Conservation (phyloP, 495 filamentous ascomycete species). For the Penicillium fimorum region DNA sequence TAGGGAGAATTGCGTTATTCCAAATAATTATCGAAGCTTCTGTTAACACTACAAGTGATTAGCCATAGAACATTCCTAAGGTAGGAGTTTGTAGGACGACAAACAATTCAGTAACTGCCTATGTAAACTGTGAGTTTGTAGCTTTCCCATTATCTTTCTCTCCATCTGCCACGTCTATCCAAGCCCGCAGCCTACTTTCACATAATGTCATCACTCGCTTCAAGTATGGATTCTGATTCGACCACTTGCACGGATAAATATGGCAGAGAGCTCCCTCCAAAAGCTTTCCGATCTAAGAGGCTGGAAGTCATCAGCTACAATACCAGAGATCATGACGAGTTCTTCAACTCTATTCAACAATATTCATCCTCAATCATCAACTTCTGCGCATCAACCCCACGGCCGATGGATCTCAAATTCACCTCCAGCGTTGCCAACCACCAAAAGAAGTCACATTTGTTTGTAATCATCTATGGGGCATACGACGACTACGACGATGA, state of each 20-base stretch:
- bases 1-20: no score
- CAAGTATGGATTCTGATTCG: not conserved
- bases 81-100: no score
- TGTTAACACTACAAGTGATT: no score
- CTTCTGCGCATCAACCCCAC: not conserved
- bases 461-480: not conserved
- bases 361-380: not conserved
- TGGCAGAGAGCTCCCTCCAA: not conserved
- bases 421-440: not conserved
- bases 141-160: not conserved
- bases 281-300: not conserved
- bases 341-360: not conserved
- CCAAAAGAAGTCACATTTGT: not conserved
- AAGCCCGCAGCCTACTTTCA: not conserved
- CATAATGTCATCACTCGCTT: not conserved
- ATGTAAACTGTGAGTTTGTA: not conserved
- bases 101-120: no score
- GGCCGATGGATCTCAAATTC: not conserved
- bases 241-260: not conserved
- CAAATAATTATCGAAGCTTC: no score
- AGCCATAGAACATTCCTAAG: no score
- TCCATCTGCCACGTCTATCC: not conserved
- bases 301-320: not conserved
- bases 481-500: not conserved
- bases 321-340: not conserved